Base-by-base conservation (phyloP, 306 rosid genomes). In the Gastrolobium villosum region DNA sequence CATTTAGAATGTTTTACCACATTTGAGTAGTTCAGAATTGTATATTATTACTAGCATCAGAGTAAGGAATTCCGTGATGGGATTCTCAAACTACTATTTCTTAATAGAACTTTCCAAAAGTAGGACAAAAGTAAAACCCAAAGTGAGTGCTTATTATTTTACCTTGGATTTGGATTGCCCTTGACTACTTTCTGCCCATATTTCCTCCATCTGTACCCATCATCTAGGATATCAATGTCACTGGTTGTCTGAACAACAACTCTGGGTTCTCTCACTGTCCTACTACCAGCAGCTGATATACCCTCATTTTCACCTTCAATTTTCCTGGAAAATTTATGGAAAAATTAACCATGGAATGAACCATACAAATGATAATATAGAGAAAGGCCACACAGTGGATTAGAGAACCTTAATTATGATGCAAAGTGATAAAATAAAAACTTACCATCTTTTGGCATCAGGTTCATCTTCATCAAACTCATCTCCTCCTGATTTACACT, bases 101-200 rank as follows among this genome's bases (percentile, higher is more conserved):
- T 5, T 13, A 30, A 45, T 64, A 13, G 36, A 43, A 81, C 75
- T 76, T 86, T 57, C 44, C 61, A 64, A 60, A 46, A 41, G 67
- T 65, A 6, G 14, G 80, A 77, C 60, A 56, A 76, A 41, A 44
- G 63, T 50, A 37, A 59, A 75, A 65, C 30, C 45, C 28, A 74
- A 28, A 53, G 46, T 44, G 69, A 36, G 8, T 5, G 3, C 13
- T 26, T 56, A 20, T 68, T 5, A 3, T 69, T 52, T 68, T 65
- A 94, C 98, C 98, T 94, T 70, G 98, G 98, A 89, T 94, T 94
- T 82, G 98, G 98, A 81, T 94, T 94, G 0, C 98, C 98, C 89
- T 94, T 94, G 11, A 94, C 98, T 48, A 94, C 98, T 86, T 94
- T 94, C 82, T 94, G 98, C 56, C 98, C 98, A 50, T 94, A 92